Percentiles rank a stretch among this genome's conserved stretches.
Evolutionary conservation across 192 early-diverging fungal species (phyloP).

Genomic region (Gamsiella multidivaricata): DNA sequence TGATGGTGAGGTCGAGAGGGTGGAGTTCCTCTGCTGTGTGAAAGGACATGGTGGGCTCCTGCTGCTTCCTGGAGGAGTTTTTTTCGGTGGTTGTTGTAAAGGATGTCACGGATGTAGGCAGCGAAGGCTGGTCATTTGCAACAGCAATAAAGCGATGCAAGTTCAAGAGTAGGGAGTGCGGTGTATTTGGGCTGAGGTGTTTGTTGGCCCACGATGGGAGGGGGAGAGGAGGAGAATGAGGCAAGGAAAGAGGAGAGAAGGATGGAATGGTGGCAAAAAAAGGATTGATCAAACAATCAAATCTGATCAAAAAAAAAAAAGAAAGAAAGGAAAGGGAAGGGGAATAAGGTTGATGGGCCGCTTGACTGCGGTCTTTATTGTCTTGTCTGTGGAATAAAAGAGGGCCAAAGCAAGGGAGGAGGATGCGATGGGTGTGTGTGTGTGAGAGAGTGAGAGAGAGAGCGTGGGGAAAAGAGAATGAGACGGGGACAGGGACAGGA

Average conservation of each 20-base stretch:
- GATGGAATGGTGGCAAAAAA: neutral
- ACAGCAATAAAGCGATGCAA: neutral
- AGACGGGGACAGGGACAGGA: neutral
- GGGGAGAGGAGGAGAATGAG: neutral
- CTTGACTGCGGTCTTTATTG: neutral
- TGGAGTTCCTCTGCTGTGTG: conserved; percentile 2
- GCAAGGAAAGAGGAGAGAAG: neutral
- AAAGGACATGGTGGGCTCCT: conserved; percentile 5
- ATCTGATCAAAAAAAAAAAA: neutral
- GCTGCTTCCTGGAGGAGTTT: too few relatives aligned
- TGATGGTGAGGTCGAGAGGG: neutral
- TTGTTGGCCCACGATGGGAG: too few relatives aligned
- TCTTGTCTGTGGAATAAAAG: neutral
- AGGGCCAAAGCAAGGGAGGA: neutral
- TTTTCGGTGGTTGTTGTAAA: neutral
- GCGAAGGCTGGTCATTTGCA: conserved; percentile 19
- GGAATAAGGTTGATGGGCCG: neutral
- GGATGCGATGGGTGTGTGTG: neutral
- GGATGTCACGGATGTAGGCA: conserved; percentile 8
- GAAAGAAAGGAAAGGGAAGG: neutral
- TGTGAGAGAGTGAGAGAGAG: neutral
- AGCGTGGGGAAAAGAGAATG: neutral
- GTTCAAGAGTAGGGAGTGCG: neutral
- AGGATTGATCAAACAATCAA: too few relatives aligned
- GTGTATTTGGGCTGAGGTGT: neutral